Conservation (phyloP, 2,329 filamentous ascomycete species). For the Emydomyces testavorans region DNA sequence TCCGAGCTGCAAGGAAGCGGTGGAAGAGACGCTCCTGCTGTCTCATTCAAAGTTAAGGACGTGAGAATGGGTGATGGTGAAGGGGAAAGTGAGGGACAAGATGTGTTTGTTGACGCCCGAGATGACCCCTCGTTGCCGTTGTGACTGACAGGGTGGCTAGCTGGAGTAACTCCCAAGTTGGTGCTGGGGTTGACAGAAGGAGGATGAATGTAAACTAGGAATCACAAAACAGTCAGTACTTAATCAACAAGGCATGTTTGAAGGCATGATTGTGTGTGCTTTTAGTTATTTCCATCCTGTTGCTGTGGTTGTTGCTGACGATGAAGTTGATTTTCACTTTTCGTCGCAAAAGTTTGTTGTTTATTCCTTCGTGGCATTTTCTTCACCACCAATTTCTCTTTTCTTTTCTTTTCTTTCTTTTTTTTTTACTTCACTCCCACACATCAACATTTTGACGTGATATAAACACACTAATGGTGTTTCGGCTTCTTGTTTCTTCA, state of each 20-base stretch:
- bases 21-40: constrained; percentile 54
- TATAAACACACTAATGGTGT: no score
- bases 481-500: background rate
- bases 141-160: constrained; percentile 33
- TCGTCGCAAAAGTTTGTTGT: no score
- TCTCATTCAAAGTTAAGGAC: constrained; percentile 67
- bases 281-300: no score
- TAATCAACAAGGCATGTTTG: background rate
- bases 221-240: constrained; percentile 7
- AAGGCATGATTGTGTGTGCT: background rate
- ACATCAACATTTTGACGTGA: no score
- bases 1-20: constrained; percentile 59
- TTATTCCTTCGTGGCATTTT: no score
- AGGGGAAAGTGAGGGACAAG: constrained; percentile 75
- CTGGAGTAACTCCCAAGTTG: background rate
- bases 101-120: constrained; percentile 49
- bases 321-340: no score
- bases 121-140: constrained; percentile 34
- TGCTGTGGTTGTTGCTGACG: no score
- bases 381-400: no score
- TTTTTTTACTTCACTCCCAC: no score
- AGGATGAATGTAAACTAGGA: constrained; percentile 54
- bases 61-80: constrained; percentile 67
- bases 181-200: constrained; percentile 46
- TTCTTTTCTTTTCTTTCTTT: no score